Evolutionary conservation across 1,284 basidiomycete species (phyloP).

Genomic region (Wallemia hederae): DNA sequence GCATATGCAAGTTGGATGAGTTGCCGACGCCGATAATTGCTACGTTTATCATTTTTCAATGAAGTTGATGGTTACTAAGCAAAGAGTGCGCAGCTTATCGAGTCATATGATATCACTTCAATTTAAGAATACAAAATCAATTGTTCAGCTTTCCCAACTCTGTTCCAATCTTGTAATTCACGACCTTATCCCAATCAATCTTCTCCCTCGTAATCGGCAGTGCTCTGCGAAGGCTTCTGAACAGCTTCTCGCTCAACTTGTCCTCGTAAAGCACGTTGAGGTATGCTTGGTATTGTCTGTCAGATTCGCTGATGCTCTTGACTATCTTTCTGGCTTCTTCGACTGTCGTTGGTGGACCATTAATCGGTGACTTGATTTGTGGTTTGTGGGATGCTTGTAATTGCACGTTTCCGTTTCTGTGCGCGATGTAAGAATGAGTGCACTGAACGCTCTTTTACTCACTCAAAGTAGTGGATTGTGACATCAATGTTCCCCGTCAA

Average conservation of each 20-base stretch:
- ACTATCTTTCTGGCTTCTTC: slow-evolving; percentile 40
- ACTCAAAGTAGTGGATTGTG: slow-evolving; percentile 84
- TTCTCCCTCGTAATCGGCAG: slow-evolving; percentile 75
- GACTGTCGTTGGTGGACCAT: slow-evolving; percentile 21
- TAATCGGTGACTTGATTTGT: slow-evolving; percentile 31
- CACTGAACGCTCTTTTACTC: slow-evolving; percentile 44
- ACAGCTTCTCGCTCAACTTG: slow-evolving; percentile 61
- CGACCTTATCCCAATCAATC: slow-evolving; percentile 65
- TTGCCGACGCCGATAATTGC: slow-evolving; percentile 9
- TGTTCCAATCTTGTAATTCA: background rate
- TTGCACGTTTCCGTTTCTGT: slow-evolving; percentile 36
- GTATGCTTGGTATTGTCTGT: slow-evolving; percentile 41
- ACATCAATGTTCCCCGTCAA: slow-evolving; percentile 32
- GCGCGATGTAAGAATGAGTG: background rate
- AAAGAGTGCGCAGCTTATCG: background rate
- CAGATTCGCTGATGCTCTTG: slow-evolving; percentile 46
- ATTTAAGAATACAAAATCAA: background rate
- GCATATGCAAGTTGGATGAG: slow-evolving; percentile 27
- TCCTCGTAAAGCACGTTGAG: slow-evolving; percentile 46
- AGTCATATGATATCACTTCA: background rate
- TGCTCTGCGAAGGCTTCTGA: slow-evolving; percentile 60
- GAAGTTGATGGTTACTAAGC: background rate
- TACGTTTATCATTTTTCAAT: slow-evolving; percentile 4
- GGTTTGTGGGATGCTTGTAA: slow-evolving; percentile 41
- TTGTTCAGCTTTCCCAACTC: background rate